Conservation (phyloP, 2,329 filamentous ascomycete genomes). For the Paecilomyces niveus region DNA sequence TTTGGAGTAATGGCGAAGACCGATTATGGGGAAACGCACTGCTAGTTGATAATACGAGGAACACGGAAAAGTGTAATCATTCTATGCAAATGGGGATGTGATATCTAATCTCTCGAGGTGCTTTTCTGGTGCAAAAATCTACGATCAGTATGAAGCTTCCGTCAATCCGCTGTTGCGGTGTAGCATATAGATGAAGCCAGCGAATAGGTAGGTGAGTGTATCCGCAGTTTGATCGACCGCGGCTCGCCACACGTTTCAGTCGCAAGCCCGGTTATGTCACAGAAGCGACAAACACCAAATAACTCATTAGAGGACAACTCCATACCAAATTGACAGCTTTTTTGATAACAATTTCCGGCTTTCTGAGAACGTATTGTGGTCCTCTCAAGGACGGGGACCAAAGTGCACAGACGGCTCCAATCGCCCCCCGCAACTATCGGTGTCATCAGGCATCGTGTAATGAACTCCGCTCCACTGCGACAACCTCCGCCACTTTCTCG, state of each 20-base stretch:
- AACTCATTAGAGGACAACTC: not conserved
- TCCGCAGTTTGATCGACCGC: not conserved
- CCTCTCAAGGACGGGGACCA: not conserved
- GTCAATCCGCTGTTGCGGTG: no score
- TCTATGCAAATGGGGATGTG: not conserved
- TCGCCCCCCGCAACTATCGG: conserved; percentile 11
- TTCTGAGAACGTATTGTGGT: not conserved
- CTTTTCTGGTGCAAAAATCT: no score
- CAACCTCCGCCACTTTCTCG: conserved; percentile 16
- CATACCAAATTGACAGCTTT: not conserved
- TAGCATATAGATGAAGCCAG: conserved; percentile 2
- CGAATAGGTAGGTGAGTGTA: no score
- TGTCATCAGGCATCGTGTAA: conserved; percentile 14
- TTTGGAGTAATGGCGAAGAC: not conserved
- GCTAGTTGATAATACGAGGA: not conserved
- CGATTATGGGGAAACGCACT: not conserved
- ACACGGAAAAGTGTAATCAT: not conserved
- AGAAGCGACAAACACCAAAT: conserved; percentile 4
- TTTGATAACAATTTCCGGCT: not conserved
- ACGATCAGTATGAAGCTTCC: no score
- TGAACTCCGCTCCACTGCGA: not conserved
- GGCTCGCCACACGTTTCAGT: not conserved
- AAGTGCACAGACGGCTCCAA: conserved; percentile 16
- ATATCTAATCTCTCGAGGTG: no score
- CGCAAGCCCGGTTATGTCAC: not conserved